Conservation (phyloP, 176 grass and related monocot species). For the Luzula sylvatica region DNA sequence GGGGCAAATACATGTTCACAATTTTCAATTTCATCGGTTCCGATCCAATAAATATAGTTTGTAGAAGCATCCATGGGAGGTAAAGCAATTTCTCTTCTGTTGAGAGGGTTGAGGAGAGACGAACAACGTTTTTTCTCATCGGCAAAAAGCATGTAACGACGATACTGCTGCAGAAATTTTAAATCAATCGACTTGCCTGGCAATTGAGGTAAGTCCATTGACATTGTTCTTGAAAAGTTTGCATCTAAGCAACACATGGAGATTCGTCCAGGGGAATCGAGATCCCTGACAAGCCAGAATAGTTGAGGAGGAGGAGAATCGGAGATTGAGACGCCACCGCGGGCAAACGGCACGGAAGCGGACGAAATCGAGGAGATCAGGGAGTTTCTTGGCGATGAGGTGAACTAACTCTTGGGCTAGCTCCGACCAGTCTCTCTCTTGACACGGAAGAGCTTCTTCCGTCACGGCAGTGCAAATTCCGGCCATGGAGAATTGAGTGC, state of each 20-base stretch:
- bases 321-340: background rate
- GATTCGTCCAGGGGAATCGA: background rate
- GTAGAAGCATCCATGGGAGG: background rate
- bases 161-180: no score
- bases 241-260: background rate
- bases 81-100: background rate
- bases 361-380: background rate
- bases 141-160: background rate
- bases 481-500: no score
- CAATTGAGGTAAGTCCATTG: background rate
- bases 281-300: background rate
- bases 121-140: background rate
- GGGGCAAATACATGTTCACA: background rate
- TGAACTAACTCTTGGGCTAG: background rate
- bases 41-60: background rate
- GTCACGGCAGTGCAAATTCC: no score
- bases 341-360: slow-evolving; percentile 1
- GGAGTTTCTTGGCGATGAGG: slow-evolving; percentile 1
- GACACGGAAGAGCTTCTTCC: no score
- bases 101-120: background rate
- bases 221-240: slow-evolving; percentile 2
- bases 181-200: background rate
- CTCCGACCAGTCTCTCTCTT: background rate
- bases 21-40: background rate
- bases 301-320: background rate